Conservation (phyloP, 75 land plant genomes). For the Adiantum capillusveneris region DNA sequence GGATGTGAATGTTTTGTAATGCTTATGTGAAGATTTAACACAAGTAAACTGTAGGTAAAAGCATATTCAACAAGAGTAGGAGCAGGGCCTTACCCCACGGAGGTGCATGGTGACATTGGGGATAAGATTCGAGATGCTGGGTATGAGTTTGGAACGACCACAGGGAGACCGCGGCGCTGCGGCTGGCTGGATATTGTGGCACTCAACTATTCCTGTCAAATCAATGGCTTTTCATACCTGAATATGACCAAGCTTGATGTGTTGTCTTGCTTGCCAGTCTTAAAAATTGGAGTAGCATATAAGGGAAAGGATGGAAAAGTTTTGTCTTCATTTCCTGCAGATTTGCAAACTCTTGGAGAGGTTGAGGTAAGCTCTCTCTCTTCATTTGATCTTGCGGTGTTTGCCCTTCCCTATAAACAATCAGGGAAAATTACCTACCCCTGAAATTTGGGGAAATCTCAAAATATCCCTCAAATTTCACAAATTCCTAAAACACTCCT, state of each 20-base stretch:
- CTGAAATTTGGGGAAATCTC: too few relatives aligned
- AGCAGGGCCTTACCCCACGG: slow-evolving; percentile 94
- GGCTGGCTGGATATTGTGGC: slow-evolving; percentile 98
- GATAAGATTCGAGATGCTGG: slow-evolving; percentile 77
- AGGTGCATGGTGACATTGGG: slow-evolving; percentile 57
- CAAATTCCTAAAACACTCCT: too few relatives aligned
- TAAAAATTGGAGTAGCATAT: slow-evolving; percentile 70
- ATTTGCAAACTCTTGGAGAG: slow-evolving; percentile 59
- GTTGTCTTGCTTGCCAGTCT: slow-evolving; percentile 56
- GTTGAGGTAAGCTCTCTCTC: slow-evolving; percentile 38
- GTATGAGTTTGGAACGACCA: slow-evolving; percentile 84
- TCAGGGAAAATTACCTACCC: too few relatives aligned
- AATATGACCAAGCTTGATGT: slow-evolving; percentile 99
- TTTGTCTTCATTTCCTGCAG: slow-evolving; percentile 68
- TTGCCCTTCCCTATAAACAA: too few relatives aligned
- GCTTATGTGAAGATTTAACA: background rate
- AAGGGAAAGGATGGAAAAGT: slow-evolving; percentile 41
- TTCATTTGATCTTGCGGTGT: too few relatives aligned
- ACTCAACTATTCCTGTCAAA: slow-evolving; percentile 67
- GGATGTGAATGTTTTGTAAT: background rate
- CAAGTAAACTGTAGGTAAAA: slow-evolving; percentile 56
- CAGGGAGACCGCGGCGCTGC: slow-evolving; percentile 98
- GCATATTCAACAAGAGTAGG: slow-evolving; percentile 97
- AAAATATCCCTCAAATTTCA: too few relatives aligned
- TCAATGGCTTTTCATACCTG: slow-evolving; percentile 88